A percentile compares a stretch with the other conserved stretches of the same genome.
phyloP scores from a whole-genome alignment of 768 basidiomycete species.

The Leucosporidium scottii region DNA sequence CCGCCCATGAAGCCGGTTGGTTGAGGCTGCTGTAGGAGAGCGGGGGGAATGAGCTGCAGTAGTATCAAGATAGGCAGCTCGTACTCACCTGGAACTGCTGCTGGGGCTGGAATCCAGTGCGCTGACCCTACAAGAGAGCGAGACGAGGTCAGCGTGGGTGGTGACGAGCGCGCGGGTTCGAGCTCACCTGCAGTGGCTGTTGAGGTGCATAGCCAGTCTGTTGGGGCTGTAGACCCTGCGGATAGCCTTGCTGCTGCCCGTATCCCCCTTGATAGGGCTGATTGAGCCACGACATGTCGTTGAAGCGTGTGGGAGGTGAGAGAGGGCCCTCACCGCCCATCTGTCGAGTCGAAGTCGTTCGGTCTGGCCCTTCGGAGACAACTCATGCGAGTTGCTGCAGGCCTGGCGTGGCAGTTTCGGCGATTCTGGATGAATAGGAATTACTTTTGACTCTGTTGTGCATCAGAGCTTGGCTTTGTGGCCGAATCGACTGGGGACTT shows the following conservation, averaged over 20 bases:
- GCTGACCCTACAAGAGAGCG: slow-evolving; percentile 46
- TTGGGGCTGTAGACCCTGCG: background rate
- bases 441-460: too few species aligned
- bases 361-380: too few species aligned
- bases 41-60: background rate
- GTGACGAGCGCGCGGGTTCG: background rate
- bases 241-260: slow-evolving; percentile 11
- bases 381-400: too few species aligned
- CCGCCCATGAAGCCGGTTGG: slow-evolving; percentile 62
- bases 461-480: too few species aligned
- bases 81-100: slow-evolving; percentile 49
- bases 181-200: slow-evolving; percentile 40
- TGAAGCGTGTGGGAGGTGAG: background rate
- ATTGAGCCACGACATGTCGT: slow-evolving; percentile 22
- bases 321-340: background rate
- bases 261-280: slow-evolving; percentile 28
- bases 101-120: slow-evolving; percentile 39
- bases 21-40: slow-evolving; percentile 47
- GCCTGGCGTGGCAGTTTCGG: too few species aligned
- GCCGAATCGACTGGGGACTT: too few species aligned
- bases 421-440: too few species aligned
- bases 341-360: too few species aligned
- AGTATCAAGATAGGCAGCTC: slow-evolving; percentile 28
- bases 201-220: slow-evolving; percentile 49
- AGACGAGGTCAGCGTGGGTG: slow-evolving; percentile 2